Evolutionary conservation across 1,284 basidiomycete genomes (phyloP), one percentile per base, ranked within the genome.

Genomic region (Takashimella tepidaria): DNA sequence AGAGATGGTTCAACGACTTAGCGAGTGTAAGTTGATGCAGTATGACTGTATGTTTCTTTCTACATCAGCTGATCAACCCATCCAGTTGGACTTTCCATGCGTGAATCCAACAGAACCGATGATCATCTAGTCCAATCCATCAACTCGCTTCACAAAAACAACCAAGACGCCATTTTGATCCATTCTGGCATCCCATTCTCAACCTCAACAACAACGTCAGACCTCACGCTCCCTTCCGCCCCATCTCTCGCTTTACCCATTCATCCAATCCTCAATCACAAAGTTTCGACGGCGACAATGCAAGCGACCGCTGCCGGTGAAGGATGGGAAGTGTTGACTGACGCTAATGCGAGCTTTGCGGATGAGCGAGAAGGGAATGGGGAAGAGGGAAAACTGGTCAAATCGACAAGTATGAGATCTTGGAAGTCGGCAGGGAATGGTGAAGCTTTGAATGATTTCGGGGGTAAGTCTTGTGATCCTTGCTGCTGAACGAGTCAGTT

Each of bases 371-470:
- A 41, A 13, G 47, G 47, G 19, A 43, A 21, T 10, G 47, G 24
- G 12, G 27, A 54, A n/a, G 45, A 47, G 21, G 40, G 47, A 19
- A 58, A 58, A 22, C 48, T 57, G 50, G 42, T 26, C 31, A 60
- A 63, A 41, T 55, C 54, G 24, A 58, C 45, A 25, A 61, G 62
- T 48, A 37, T 63, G 22, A 47, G 59, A 5, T 62, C 63, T 3
- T 74, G 72, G 72, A 74, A 74, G 56, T 65, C 60, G 20, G 68
- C 72, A 0, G 60, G 51, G 4, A 74, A 74, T 50, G 72, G 72
- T 13, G 61, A 64, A 41, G 23, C 54, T 3, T 50, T 73, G n/a
- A 58, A 55, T 19, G 67, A 69, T 11, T 68, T 68, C 45, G 64
- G 64, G 25, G 58, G 61, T 60, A 47, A 52, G 59, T 51, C 11